Evolutionary conservation across 164 flowering plant species (phyloP).

Genomic region (Platanus orientalis): DNA sequence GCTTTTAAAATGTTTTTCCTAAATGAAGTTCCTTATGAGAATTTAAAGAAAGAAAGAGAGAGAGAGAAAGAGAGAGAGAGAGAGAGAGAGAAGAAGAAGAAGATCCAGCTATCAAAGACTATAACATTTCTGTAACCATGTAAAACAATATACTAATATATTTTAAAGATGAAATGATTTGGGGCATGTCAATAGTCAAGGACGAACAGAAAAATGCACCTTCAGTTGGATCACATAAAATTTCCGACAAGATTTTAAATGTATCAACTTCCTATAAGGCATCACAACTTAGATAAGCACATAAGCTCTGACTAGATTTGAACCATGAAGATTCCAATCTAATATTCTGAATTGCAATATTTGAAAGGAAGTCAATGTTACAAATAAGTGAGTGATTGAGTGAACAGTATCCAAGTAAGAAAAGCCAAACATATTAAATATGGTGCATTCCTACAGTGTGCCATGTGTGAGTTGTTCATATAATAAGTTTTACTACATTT

Average conservation of each 20-base stretch:
- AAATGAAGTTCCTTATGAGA: too few species aligned
- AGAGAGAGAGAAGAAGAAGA: too few species aligned
- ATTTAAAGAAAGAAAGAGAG: too few species aligned
- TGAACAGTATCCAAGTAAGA: neutral
- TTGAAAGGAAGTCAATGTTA: constrained; percentile 32
- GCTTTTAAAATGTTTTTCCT: too few species aligned
- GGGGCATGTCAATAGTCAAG: neutral
- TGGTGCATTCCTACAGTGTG: neutral
- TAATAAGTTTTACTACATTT: too few species aligned
- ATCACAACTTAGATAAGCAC: constrained; percentile 90
- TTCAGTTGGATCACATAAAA: constrained; percentile 40
- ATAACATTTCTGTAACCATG: too few species aligned
- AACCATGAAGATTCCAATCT: constrained; percentile 87
- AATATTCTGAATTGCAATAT: constrained; percentile 62
- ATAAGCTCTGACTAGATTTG: constrained; percentile 64
- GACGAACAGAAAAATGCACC: constrained; percentile 33
- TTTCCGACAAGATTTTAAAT: constrained; percentile 48
- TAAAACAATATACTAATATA: too few species aligned
- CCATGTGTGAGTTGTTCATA: neutral
- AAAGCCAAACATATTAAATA: neutral
- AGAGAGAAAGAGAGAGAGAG: too few species aligned
- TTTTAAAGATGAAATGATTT: too few species aligned
- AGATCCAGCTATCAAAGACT: too few species aligned
- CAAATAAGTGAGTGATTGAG: neutral
- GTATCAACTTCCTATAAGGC: constrained; percentile 88